Base-by-base conservation (phyloP, 805 yeast genomes). In the Metschnikowia hibisci region DNA sequence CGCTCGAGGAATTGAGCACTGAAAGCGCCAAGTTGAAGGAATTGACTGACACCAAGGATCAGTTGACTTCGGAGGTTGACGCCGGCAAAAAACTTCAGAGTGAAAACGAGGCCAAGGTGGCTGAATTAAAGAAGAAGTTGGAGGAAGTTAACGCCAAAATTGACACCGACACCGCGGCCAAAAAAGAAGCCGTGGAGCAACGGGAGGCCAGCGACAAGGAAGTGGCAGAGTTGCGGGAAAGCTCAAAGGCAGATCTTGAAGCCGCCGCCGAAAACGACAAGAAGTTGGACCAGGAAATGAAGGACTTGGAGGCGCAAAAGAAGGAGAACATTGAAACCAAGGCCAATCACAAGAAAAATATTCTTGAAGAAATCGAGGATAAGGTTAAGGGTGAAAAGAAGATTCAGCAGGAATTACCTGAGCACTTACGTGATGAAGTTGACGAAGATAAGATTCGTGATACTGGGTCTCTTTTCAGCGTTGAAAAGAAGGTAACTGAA, bases 401-500 rank as follows among this genome's bases (percentile, higher is more conserved):
- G 42, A 74, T 78, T 52, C 76, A 77, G 52, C 56, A 51, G 11
- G 74, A 67, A 43, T 68, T 75, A 47, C 83, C 83, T 10, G 79
- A 73, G 39, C 83, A 78, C 59, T 63, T 78, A 54, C 68, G 64
- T 46, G 57, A 44, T 13, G 60, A 60, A 4, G 52, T 70, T 11
- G 61, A 67, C 45, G 74, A 69, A 46, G 47, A 50, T 35, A 60
- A 61, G 46, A 54, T 69, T 29, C 58, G 61, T 28, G 76, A 70
- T 48, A 64, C 70, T 14, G 61, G 67, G 4, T 67, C 73, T 1
- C 54, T 70, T 14, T 70, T 70, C 46, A 56, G 69, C 1, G 65
- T 52, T 12, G 71, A 65, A 29, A 35, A 39, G 43, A 38, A 43
- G 28, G 44, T 28, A 29, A 25, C 29, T 5, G 36, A 15, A 13